Percentiles rank a stretch among this genome's conserved stretches.
These are phyloP conservation scores for Penicillium diatomitis DNA, from an alignment of 495 filamentous ascomycete species.

Conservation along the genomic window DNA sequence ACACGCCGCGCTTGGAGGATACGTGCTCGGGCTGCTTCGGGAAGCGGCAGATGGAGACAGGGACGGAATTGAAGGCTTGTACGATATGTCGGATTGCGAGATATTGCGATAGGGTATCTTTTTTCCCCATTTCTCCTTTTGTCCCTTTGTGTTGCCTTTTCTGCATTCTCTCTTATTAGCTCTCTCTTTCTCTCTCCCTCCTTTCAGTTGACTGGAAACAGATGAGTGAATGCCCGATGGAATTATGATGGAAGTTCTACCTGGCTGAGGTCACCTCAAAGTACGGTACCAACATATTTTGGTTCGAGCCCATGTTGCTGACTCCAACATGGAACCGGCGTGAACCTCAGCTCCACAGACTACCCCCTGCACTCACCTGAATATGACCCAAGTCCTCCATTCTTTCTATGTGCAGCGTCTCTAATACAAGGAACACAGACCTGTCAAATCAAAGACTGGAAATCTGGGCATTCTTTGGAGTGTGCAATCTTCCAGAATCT, in stretches of 20 bases:
- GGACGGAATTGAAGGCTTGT: conserved; percentile 43
- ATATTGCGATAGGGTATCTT: conserved; percentile 57
- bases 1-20: conserved; percentile 29
- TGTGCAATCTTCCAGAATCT: conserved; percentile 44
- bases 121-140: conserved; percentile 9
- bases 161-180: background rate
- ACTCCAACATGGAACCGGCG: too few species aligned
- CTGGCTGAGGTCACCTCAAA: too few species aligned
- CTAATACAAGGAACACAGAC: conserved; percentile 23
- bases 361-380: too few species aligned
- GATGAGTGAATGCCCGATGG: too few species aligned
- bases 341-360: too few species aligned
- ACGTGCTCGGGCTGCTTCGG: conserved; percentile 39
- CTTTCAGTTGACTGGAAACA: too few species aligned
- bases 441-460: conserved; percentile 57
- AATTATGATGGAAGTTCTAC: too few species aligned
- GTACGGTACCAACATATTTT: too few species aligned
- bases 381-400: too few species aligned
- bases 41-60: conserved; percentile 18
- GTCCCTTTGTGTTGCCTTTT: conserved; percentile 2
- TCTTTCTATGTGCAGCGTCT: too few species aligned
- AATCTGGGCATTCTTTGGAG: conserved; percentile 48
- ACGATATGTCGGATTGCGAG: conserved; percentile 50
- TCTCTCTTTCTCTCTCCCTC: too few species aligned
- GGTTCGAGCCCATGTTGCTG: too few species aligned